Evolutionary conservation across 805 yeast species (phyloP).

Genomic region (Ogataea naganishii): DNA sequence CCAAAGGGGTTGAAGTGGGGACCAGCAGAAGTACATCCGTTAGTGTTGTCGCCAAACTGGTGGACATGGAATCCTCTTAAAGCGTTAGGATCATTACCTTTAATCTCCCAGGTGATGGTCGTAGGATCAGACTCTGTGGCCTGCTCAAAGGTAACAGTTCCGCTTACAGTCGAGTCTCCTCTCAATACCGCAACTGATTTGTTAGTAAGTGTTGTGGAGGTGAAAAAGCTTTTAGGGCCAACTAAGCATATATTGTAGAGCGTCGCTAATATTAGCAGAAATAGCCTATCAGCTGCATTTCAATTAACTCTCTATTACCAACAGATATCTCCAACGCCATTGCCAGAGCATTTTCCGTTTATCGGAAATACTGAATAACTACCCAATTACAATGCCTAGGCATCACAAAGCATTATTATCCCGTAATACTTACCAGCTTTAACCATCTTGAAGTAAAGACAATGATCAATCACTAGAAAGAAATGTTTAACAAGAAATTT

Average conservation of each 20-base stretch:
- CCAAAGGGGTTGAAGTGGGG: conserved; percentile 93
- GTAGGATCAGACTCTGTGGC: conserved; percentile 71
- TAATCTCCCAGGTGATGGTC: conserved; percentile 77
- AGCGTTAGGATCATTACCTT: conserved; percentile 84
- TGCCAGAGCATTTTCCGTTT: too few species aligned
- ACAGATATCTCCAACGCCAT: too few species aligned
- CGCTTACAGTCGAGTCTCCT: conserved; percentile 88
- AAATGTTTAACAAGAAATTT: background rate
- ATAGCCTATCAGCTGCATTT: background rate
- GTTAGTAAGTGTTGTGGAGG: too few species aligned
- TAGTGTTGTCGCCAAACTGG: conserved; percentile 97
- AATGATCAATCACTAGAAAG: too few species aligned
- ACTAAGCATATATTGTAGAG: conserved; percentile 1
- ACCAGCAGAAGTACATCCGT: conserved; percentile 98
- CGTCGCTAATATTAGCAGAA: background rate
- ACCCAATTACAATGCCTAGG: background rate
- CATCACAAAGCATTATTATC: background rate
- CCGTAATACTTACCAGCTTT: conserved; percentile 47
- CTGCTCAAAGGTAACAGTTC: conserved; percentile 86
- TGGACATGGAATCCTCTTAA: conserved; percentile 97
- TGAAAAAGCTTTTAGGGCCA: conserved; percentile 10
- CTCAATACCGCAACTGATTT: conserved; percentile 93
- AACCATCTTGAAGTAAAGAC: conserved; percentile 39
- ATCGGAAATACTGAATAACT: conserved; percentile 2
- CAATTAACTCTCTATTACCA: background rate